Conservation (phyloP, 2,329 filamentous ascomycete genomes). For the Periconia sp. region DNA sequence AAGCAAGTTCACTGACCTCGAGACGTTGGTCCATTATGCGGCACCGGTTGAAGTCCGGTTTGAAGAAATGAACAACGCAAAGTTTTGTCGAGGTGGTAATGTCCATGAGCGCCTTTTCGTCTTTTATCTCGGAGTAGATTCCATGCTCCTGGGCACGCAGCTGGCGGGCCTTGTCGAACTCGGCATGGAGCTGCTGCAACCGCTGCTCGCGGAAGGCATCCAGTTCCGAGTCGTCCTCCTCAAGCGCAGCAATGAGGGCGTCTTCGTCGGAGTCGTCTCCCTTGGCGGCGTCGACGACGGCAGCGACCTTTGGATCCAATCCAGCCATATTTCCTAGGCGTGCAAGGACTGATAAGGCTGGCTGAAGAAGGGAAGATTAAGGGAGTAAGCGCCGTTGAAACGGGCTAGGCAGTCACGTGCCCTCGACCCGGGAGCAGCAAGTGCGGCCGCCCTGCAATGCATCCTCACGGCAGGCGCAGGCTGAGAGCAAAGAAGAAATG, state of each 20-base stretch:
- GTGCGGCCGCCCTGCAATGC: no score
- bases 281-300: constrained; percentile 53
- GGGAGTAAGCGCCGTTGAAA: no score
- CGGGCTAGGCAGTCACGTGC: no score
- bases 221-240: constrained; percentile 60
- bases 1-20: constrained; percentile 38
- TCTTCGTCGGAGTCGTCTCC: constrained; percentile 62
- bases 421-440: no score
- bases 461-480: no score
- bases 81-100: constrained; percentile 64
- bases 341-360: no score
- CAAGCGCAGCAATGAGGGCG: constrained; percentile 65
- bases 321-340: constrained; percentile 45
- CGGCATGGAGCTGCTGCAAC: constrained; percentile 63
- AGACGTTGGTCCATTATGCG: constrained; percentile 67
- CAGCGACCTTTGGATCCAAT: constrained; percentile 59
- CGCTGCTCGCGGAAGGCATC: constrained; percentile 63
- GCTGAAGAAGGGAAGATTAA: no score
- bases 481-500: no score
- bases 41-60: constrained; percentile 68
- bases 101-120: constrained; percentile 64
- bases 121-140: constrained; percentile 61
- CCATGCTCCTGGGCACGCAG: constrained; percentile 60
- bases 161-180: constrained; percentile 59
- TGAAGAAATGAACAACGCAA: constrained; percentile 69